These are phyloP conservation scores for Sporisorium scitamineum DNA, from an alignment of 1,284 basidiomycete species.

Conservation along the genomic window DNA sequence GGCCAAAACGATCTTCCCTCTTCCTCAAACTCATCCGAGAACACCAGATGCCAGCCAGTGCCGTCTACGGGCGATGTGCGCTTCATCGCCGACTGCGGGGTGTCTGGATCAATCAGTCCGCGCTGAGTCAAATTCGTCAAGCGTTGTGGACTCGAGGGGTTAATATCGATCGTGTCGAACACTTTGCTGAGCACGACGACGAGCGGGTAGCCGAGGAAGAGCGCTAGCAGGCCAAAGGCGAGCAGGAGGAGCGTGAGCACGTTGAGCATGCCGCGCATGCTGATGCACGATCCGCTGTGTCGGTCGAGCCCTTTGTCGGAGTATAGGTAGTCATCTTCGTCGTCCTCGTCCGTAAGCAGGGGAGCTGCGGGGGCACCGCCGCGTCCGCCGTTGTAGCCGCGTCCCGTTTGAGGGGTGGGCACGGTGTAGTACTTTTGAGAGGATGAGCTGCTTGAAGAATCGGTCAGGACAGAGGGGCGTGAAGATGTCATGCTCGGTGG, in stretches of 20 bases:
- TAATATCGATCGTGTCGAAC: constrained; percentile 44
- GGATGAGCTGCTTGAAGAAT: constrained; percentile 38
- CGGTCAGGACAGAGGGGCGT: constrained; percentile 35
- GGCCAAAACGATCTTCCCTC: constrained; percentile 75
- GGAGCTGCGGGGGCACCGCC: constrained; percentile 15
- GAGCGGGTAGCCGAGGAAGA: constrained; percentile 67
- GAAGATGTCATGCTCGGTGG: constrained; percentile 38
- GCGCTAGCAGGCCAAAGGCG: constrained; percentile 51
- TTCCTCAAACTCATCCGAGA: constrained; percentile 79
- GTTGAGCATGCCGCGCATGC: constrained; percentile 60
- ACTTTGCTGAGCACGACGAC: constrained; percentile 50
- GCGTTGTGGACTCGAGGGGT: constrained; percentile 18
- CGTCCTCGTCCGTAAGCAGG: constrained; percentile 36
- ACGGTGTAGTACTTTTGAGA: constrained; percentile 42
- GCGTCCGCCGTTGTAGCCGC: constrained; percentile 11
- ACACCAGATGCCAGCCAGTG: constrained; percentile 73
- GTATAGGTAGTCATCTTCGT: constrained; percentile 50
- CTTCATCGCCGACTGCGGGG: constrained; percentile 31
- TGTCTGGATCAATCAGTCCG: constrained; percentile 60
- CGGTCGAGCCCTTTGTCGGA: constrained; percentile 31
- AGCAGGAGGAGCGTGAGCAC: constrained; percentile 60
- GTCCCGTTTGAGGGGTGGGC: constrained; percentile 5
- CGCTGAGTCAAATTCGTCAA: constrained; percentile 38
- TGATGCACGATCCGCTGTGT: constrained; percentile 35
- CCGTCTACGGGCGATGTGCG: constrained; percentile 37